These are phyloP conservation scores for Henckelia pumila DNA, from an alignment of 257 asterid species.

Conservation along the genomic window DNA sequence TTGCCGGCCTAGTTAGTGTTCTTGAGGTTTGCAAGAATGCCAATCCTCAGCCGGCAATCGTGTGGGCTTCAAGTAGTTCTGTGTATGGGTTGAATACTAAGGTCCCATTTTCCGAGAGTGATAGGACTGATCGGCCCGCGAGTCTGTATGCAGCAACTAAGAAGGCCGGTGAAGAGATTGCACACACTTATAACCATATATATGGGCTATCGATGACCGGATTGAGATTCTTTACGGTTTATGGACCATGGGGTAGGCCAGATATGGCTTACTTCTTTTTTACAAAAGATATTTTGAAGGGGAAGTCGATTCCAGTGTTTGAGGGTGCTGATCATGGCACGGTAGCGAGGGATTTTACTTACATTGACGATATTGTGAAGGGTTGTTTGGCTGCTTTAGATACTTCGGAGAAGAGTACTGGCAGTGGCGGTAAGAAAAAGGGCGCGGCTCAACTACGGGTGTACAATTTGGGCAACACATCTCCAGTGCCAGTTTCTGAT, in stretches of 20 bases:
- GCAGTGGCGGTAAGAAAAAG: slow-evolving; percentile 64
- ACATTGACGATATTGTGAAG: slow-evolving; percentile 61
- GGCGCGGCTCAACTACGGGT: slow-evolving; percentile 56
- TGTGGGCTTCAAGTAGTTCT: slow-evolving; percentile 67
- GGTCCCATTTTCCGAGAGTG: slow-evolving; percentile 53
- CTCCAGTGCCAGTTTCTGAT: slow-evolving; percentile 60
- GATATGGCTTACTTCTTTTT: slow-evolving; percentile 70
- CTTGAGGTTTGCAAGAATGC: slow-evolving; percentile 59
- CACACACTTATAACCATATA: slow-evolving; percentile 59
- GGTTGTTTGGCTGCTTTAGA: slow-evolving; percentile 62
- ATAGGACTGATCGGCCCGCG: slow-evolving; percentile 62
- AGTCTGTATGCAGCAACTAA: slow-evolving; percentile 64
- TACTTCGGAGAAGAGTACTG: slow-evolving; percentile 61
- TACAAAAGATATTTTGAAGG: slow-evolving; percentile 52
- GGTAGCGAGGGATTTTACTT: slow-evolving; percentile 64
- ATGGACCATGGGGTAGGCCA: slow-evolving; percentile 75
- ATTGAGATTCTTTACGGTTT: slow-evolving; percentile 59
- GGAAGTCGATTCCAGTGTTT: slow-evolving; percentile 52
- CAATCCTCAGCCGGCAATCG: slow-evolving; percentile 58
- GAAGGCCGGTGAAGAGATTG: slow-evolving; percentile 63
- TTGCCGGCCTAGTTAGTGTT: slow-evolving; percentile 56
- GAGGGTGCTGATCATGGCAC: slow-evolving; percentile 59
- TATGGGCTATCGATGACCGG: slow-evolving; percentile 62
- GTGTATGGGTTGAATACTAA: slow-evolving; percentile 56
- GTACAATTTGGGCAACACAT: slow-evolving; percentile 54